Base-by-base conservation (phyloP, 495 filamentous ascomycete species). In the Tuber brumale region DNA sequence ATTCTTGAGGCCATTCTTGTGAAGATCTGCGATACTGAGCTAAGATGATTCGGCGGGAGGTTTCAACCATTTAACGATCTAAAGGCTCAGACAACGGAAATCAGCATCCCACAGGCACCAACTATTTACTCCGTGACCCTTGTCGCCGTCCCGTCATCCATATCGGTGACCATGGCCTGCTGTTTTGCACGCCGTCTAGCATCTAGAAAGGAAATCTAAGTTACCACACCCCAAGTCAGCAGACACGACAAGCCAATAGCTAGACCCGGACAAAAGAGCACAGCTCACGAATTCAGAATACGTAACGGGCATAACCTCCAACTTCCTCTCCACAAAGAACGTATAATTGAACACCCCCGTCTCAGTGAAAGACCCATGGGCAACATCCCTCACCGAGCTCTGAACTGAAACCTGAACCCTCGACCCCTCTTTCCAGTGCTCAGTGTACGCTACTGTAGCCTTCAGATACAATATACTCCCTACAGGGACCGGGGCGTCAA, bases 321-420 rank as follows among this genome's bases (percentile, higher is more conserved):
- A 85, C 81, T 92, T 88, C 82, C 87, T 90, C 61, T 90, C 88
- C 35, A 95, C 92, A 45, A 89, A 85, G 83, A 95, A 95, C 0
- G 93, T 95, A 81, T 96, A 95, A 76, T 94, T 93, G 83, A 96
- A 95, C 81, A 91, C 89, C 2, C 93, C 93, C 1, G 93, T 94
- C 41, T 91, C 89, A 8, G 73, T 69, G n/a, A 80, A 43, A 83
- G 91, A 93, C 43, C 81, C 81, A 79, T 95, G 92, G 85, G 93
- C 92, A 16, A 95, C 89, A 82, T 94, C 89, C 31, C 91, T 85
- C 6, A 96, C 92, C 79, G 92, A 92, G 43, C 89, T 89, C 83
- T 93, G 90, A 31, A 95, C 91, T 1, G 92, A 87, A 10, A 95
- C 88, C 76, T 94, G 92, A n/a, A 95, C 86, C 72, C 90, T 86